phyloP scores from a whole-genome alignment of 768 basidiomycete species.

The Pleurotus djamor region DNA sequence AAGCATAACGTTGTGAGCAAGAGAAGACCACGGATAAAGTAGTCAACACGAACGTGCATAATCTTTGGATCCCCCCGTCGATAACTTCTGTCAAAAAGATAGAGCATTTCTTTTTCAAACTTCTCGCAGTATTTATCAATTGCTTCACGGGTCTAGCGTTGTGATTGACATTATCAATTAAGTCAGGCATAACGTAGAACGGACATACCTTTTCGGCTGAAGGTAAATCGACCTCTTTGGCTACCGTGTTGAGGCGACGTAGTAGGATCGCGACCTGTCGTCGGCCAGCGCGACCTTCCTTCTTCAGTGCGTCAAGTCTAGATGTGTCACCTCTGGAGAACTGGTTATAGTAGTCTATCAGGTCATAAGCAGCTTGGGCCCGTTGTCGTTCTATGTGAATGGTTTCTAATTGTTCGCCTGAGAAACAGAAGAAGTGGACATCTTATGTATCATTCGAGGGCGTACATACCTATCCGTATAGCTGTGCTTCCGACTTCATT shows the following conservation, averaged over 20 bases:
- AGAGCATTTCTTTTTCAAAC: conserved; percentile 98
- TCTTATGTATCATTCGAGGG: background rate
- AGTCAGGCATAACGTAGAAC: background rate
- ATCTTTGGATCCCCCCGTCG: conserved; percentile 97
- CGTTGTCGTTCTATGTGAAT: conserved; percentile 90
- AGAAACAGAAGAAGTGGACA: no score
- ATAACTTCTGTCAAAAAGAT: conserved; percentile 94
- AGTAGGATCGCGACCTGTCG: conserved; percentile 86
- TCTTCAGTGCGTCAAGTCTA: conserved; percentile 72
- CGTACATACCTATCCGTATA: conserved; percentile 77
- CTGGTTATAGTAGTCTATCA: conserved; percentile 93
- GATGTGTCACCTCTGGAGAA: conserved; percentile 81
- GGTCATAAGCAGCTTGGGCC: conserved; percentile 91
- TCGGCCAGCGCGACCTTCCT: conserved; percentile 87
- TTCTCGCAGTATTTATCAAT: conserved; percentile 98
- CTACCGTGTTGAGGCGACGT: conserved; percentile 80
- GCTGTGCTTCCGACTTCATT: conserved; percentile 93
- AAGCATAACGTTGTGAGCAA: no score
- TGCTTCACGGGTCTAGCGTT: conserved; percentile 86
- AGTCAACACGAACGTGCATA: conserved; percentile 78
- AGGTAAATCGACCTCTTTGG: conserved; percentile 90
- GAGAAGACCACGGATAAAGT: background rate
- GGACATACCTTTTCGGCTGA: conserved; percentile 68
- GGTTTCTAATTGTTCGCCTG: conserved; percentile 95
- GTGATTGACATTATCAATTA: no score